phyloP scores from a whole-genome alignment of 306 rosid genomes.

The Begonia masoniana region DNA sequence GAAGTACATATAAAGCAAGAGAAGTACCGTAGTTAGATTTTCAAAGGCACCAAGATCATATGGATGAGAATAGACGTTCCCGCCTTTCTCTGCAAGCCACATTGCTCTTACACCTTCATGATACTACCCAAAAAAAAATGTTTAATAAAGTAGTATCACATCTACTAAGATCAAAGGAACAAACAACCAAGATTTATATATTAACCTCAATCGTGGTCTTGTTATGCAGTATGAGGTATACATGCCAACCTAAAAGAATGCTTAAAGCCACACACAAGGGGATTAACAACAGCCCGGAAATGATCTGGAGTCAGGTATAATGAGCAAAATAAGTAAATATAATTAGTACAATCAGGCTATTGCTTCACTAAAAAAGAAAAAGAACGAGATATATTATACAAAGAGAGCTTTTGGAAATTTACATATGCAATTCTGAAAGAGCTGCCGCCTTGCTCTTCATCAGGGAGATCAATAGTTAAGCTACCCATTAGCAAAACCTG shows the following conservation, averaged over 20 bases:
- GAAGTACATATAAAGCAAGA: neutral
- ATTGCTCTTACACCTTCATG: conserved; percentile 94
- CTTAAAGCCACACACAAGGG: conserved; percentile 60
- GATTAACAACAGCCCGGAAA: conserved; percentile 67
- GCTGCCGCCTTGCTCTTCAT: conserved; percentile 49
- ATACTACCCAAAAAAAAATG: conserved; percentile 42
- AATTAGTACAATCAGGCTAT: neutral
- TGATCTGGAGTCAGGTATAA: conserved; percentile 38
- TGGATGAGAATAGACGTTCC: conserved; percentile 76
- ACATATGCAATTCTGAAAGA: conserved; percentile 68
- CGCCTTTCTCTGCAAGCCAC: conserved; percentile 97
- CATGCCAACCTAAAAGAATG: conserved; percentile 86
- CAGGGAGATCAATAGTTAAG: conserved; percentile 48
- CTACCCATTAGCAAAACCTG: conserved; percentile 88
- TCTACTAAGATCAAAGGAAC: conserved; percentile 2
- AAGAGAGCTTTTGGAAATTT: conserved; percentile 9
- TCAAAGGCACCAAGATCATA: conserved; percentile 86
- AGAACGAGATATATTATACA: no score
- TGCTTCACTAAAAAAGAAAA: neutral
- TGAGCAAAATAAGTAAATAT: conserved; percentile 17
- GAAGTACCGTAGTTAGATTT: conserved; percentile 63
- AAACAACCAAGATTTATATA: neutral
- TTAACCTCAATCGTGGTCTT: conserved; percentile 94
- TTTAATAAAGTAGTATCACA: neutral
- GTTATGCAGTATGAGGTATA: conserved; percentile 76